phyloP scores from a whole-genome alignment of 306 rosid species.

The Cyclanthera cordifolia region DNA sequence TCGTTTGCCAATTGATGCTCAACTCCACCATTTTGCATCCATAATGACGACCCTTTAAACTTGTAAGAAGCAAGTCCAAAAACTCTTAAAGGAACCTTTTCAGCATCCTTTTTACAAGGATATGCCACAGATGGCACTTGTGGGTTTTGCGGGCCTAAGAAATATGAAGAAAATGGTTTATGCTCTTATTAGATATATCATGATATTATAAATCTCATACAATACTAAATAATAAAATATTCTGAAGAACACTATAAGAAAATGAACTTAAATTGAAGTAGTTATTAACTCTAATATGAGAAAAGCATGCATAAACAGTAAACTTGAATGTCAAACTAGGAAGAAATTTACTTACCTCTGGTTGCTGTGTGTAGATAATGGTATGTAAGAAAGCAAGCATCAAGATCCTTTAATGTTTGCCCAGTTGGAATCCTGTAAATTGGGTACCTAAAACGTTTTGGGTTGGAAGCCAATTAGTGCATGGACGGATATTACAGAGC shows the following conservation, averaged over 20 bases:
- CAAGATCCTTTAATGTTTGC: conserved; percentile 12
- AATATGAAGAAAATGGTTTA: neutral
- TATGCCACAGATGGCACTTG: conserved; percentile 16
- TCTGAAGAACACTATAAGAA: neutral
- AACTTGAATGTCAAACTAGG: no score
- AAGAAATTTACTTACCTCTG: conserved; percentile 21
- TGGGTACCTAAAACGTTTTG: conserved; percentile 27
- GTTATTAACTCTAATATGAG: no score
- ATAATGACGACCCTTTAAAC: conserved; percentile 41
- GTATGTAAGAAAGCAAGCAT: conserved; percentile 50
- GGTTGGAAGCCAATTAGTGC: conserved; percentile 1
- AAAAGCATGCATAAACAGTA: no score
- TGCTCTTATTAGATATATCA: neutral
- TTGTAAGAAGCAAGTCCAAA: conserved; percentile 54
- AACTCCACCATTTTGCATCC: conserved; percentile 22
- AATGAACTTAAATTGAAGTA: neutral
- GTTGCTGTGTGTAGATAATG: conserved; percentile 30
- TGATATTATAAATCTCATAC: neutral
- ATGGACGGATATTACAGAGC: conserved; percentile 7
- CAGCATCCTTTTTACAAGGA: conserved; percentile 18
- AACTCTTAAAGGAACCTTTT: conserved; percentile 29
- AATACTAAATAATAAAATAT: neutral
- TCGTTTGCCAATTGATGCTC: conserved; percentile 30
- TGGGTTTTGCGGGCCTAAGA: neutral
- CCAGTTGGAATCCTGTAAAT: no score